Conservation (phyloP, 192 early-diverging fungal species). For the Phlyctochytrium arcticum region DNA sequence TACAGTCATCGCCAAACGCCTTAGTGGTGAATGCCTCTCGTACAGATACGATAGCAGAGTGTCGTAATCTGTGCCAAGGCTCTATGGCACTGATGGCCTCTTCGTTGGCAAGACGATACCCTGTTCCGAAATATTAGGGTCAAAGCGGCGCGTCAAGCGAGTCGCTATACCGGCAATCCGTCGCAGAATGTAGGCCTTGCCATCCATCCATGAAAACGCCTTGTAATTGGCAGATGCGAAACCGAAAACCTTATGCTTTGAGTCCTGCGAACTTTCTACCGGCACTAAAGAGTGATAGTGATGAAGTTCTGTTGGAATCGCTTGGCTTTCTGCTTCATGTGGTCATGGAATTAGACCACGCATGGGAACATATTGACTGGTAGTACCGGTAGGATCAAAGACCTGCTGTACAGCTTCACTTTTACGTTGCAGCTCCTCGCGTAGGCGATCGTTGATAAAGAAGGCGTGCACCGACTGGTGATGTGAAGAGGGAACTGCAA, state of each 20-base stretch:
- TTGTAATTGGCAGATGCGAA: conserved; percentile 79
- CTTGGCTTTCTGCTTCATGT: conserved; percentile 34
- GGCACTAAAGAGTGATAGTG: conserved; percentile 69
- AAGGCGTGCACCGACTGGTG: conserved; percentile 78
- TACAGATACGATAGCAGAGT: conserved; percentile 80
- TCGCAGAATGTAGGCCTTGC: conserved; percentile 77
- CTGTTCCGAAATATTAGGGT: conserved; percentile 11
- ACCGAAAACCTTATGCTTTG: conserved; percentile 55
- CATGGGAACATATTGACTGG: too few relatives aligned
- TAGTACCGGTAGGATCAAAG: conserved; percentile 41
- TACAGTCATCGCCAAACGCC: conserved; percentile 91
- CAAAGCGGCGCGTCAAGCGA: not conserved
- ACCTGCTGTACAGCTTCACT: conserved; percentile 54
- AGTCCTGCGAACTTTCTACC: conserved; percentile 44
- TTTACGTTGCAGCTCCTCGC: conserved; percentile 71
- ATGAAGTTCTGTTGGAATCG: conserved; percentile 65
- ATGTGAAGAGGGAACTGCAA: conserved; percentile 66
- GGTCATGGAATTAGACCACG: not conserved
- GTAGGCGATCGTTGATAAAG: conserved; percentile 78
- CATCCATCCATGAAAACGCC: conserved; percentile 77
- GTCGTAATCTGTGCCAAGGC: conserved; percentile 75
- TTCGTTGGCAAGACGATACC: conserved; percentile 72
- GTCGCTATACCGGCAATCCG: conserved; percentile 65
- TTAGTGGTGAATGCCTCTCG: conserved; percentile 94
- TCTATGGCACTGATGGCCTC: conserved; percentile 79